Evolutionary conservation across 1,284 basidiomycete genomes (phyloP).

Genomic region (Fomitopsis schrenkii): DNA sequence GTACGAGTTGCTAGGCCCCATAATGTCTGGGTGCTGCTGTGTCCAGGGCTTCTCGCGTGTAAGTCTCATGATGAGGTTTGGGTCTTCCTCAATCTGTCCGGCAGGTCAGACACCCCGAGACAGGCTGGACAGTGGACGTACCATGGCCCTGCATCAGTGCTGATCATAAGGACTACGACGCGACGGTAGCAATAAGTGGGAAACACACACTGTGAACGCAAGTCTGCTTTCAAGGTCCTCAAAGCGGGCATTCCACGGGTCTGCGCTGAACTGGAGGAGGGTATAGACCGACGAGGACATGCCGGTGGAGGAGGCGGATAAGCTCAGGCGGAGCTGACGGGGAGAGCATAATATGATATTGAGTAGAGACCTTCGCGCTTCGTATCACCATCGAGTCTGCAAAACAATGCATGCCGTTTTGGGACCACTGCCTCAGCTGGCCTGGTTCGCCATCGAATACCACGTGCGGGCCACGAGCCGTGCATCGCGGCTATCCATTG

Average conservation of each 20-base stretch:
- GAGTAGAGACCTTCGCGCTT: not conserved
- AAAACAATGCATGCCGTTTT: constrained; percentile 23
- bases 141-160: constrained; percentile 12
- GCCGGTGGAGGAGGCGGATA: constrained; percentile 18
- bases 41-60: constrained; percentile 62
- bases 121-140: not conserved
- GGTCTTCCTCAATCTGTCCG: constrained; percentile 44
- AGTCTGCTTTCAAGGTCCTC: constrained; percentile 56
- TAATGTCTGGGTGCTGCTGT: constrained; percentile 56
- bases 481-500: constrained; percentile 20
- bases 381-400: constrained; percentile 4
- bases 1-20: constrained; percentile 68
- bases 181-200: not conserved
- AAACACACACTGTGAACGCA: constrained; percentile 64
- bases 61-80: constrained; percentile 59
- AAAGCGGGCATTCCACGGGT: constrained; percentile 56
- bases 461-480: constrained; percentile 27
- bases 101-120: constrained; percentile 1
- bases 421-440: constrained; percentile 11
- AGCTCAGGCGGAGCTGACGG: constrained; percentile 13
- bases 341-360: constrained; percentile 5
- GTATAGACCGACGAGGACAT: constrained; percentile 39
- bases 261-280: constrained; percentile 59
- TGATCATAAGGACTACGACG: constrained; percentile 2
- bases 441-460: constrained; percentile 5